Evolutionary conservation across 2,329 filamentous ascomycete species (phyloP), one percentile per base, ranked within the genome.

Genomic region (Herpotrichia juniperi): DNA sequence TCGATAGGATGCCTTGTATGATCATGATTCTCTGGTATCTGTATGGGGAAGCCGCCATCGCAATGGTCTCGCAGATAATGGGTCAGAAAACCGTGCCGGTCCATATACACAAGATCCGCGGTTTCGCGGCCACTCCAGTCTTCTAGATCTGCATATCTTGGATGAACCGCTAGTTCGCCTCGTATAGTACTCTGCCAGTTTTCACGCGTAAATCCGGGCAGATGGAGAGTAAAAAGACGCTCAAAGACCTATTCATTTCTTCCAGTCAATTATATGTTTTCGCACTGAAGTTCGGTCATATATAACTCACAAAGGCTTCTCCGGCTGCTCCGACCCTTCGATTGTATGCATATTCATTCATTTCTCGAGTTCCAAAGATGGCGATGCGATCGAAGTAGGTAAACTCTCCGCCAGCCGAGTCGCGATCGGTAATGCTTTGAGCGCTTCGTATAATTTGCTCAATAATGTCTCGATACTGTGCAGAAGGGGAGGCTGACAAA

Each of bases 121-220:
- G 77, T 82, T 56, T 83, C 79, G 0, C 32, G 21, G 0, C 76
- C 73, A 0, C 3, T 46, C 79, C 78, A 82, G 4, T 66, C 47
- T 0, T 37, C 14, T 61, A 83, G 69, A 25, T 74, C 65, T 0
- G 63, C 26, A 53, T 81, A 83, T 1, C 74, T 64, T 1, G 70
- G 65, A 51, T 81, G 77, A 0, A 62, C 53, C 0, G 49, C 68
- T 3, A 77, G 72, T 49, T 75, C 71, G 19, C 67, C 64, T 9
- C 80, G 69, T n/a, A 83, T 79, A 0, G 60, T 79, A 53, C 79
- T 83, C 50, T 71, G 64, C 81, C 81, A 83, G 30, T 81, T 81
- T 0, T 60, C 51, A 1, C 56, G 48, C 1, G 48, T 56, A 42
- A 82, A 83, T 0, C 52, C 58, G 1, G 72, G 66, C 7, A 77